Evolutionary conservation across 306 rosid species (phyloP).

Genomic region (Cicer chorassanicum): DNA sequence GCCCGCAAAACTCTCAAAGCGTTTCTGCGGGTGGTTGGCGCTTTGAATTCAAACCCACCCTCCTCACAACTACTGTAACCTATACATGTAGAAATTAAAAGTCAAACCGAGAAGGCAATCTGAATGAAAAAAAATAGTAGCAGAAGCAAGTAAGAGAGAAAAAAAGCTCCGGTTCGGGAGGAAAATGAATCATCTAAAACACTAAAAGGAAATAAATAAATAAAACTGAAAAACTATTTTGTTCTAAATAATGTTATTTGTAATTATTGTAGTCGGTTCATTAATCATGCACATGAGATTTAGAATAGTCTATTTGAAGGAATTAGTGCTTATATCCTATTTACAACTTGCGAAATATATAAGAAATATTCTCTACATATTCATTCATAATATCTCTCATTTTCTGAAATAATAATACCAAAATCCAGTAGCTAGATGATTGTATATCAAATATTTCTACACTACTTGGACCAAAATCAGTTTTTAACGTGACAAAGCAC

Average conservation of each 20-base stretch:
- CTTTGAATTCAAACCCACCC: constrained; percentile 72
- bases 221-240: not conserved
- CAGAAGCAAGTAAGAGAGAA: not conserved
- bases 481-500: not conserved
- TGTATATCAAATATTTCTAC: not conserved
- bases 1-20: constrained; percentile 86
- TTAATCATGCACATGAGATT: too few species aligned
- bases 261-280: too few species aligned
- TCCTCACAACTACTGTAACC: constrained; percentile 58
- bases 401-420: not conserved
- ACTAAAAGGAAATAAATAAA: constrained; percentile 7
- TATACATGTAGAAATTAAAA: constrained; percentile 41
- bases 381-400: not conserved
- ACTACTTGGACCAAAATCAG: not conserved
- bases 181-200: not conserved
- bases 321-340: too few species aligned
- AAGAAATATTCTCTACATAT: too few species aligned
- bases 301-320: too few species aligned
- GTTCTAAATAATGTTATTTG: too few species aligned
- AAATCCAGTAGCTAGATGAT: constrained; percentile 11
- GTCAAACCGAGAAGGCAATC: not conserved
- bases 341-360: too few species aligned
- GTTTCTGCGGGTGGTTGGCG: constrained; percentile 83
- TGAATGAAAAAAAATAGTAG: not conserved
- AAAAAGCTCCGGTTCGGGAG: not conserved